phyloP scores from a whole-genome alignment of 192 early-diverging fungal species.

The Chytriomyces confervae region DNA sequence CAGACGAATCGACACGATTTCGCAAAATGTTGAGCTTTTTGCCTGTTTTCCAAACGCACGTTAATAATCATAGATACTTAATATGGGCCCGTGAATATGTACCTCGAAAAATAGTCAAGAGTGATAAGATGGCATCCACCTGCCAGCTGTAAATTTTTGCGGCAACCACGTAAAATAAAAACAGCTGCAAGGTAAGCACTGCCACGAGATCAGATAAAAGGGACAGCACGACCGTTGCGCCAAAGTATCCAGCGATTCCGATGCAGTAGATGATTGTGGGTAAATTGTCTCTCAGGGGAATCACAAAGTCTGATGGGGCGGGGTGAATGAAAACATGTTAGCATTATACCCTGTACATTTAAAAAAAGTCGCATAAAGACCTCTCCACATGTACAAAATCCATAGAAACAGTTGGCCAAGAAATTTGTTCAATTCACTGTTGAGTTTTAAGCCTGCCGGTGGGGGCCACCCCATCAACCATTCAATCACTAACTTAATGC shows the following conservation, averaged over 20 bases:
- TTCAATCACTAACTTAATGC: conserved; percentile 60
- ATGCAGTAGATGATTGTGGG: conserved; percentile 71
- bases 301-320: conserved; percentile 31
- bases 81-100: conserved; percentile 33
- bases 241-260: conserved; percentile 78
- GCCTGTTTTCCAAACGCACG: conserved; percentile 48
- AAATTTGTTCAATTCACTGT: conserved; percentile 85
- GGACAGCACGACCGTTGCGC: conserved; percentile 83
- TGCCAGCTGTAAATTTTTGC: conserved; percentile 95
- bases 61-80: conserved; percentile 6
- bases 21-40: conserved; percentile 85
- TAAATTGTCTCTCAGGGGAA: conserved; percentile 42
- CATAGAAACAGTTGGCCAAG: conserved; percentile 90
- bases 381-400: conserved; percentile 86
- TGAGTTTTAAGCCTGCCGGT: conserved; percentile 86
- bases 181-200: conserved; percentile 87
- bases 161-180: conserved; percentile 95
- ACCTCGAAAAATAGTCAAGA: conserved; percentile 94
- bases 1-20: conserved; percentile 90
- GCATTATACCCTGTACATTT: neutral
- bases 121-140: conserved; percentile 77
- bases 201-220: conserved; percentile 84
- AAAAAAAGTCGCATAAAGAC: conserved; percentile 38
- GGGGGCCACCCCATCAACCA: conserved; percentile 95
- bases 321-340: conserved; percentile 11